Percentiles rank a stretch among this genome's conserved stretches.
Conservation (phyloP, 805 yeast genomes). For the Metschnikowia hibisci region DNA sequence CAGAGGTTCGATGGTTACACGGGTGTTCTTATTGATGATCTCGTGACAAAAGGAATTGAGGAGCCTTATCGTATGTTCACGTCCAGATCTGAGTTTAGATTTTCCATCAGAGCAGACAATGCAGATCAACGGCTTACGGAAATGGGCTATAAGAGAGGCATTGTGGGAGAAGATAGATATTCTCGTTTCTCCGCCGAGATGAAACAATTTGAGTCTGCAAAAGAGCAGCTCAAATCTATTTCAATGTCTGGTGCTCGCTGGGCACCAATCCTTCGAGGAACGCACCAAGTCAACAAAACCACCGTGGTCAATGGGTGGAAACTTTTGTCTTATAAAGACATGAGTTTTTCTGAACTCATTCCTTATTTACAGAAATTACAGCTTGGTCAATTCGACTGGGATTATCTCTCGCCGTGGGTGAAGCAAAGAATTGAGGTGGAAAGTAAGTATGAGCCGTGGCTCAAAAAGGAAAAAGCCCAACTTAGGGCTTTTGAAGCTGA, state of each 20-base stretch:
- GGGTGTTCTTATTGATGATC: conserved; percentile 91
- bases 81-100: conserved; percentile 88
- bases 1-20: conserved; percentile 81
- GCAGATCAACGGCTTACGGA: conserved; percentile 84
- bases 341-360: conserved; percentile 26
- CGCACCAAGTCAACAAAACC: conserved; percentile 42
- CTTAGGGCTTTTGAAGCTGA: conserved; percentile 79
- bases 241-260: conserved; percentile 58
- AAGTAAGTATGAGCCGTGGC: conserved; percentile 78
- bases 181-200: conserved; percentile 41
- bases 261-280: conserved; percentile 47
- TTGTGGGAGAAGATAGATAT: conserved; percentile 61
- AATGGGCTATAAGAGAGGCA: conserved; percentile 62
- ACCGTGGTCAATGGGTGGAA: conserved; percentile 59
- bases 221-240: conserved; percentile 42
- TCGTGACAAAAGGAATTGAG: conserved; percentile 90
- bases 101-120: conserved; percentile 87
- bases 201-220: conserved; percentile 41
- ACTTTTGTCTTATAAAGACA: conserved; percentile 54
- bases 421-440: conserved; percentile 66
- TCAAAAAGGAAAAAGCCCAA: conserved; percentile 66
- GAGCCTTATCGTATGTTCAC: conserved; percentile 99
- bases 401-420: conserved; percentile 36
- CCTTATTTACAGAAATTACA: conserved; percentile 25
- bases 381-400: conserved; percentile 22